A percentile compares a stretch with the other conserved stretches of the same genome.
phyloP scores from a whole-genome alignment of 495 filamentous ascomycete genomes.

The Lindgomyces ingoldianus region DNA sequence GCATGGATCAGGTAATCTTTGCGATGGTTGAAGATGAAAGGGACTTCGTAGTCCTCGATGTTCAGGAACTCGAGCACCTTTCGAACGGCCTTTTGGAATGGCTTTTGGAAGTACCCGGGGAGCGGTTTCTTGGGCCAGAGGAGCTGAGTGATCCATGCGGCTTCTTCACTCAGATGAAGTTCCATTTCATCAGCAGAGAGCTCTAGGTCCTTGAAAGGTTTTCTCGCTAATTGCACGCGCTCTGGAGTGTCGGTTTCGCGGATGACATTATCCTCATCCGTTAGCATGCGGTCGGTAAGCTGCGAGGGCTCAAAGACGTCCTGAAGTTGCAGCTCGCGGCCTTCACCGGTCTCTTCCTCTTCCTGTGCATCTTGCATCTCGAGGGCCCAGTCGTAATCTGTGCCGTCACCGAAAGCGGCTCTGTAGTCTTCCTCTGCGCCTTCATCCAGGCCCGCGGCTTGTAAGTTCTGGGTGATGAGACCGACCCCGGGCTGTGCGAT shows the following conservation, averaged over 20 bases:
- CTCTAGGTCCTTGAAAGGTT: constrained; percentile 76
- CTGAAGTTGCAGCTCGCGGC: constrained; percentile 78
- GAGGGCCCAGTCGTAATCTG: constrained; percentile 92
- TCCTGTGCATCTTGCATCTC: constrained; percentile 76
- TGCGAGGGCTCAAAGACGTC: constrained; percentile 98
- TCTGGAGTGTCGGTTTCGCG: constrained; percentile 86
- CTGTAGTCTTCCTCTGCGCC: constrained; percentile 93
- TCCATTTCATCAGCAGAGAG: constrained; percentile 68
- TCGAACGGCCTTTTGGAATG: constrained; percentile 81
- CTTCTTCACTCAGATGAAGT: constrained; percentile 71
- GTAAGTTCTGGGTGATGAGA: constrained; percentile 66
- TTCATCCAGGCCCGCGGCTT: constrained; percentile 78
- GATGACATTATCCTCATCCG: constrained; percentile 90
- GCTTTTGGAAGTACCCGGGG: constrained; percentile 66
- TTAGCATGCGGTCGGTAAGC: constrained; percentile 87
- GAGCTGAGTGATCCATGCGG: constrained; percentile 83
- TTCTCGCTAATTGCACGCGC: constrained; percentile 87
- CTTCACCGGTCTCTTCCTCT: constrained; percentile 68
- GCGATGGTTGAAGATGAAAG: constrained; percentile 96
- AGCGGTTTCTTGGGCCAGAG: constrained; percentile 84
- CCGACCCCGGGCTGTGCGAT: constrained; percentile 69
- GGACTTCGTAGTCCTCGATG: constrained; percentile 88
- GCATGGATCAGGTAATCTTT: constrained; percentile 97
- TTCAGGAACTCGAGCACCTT: constrained; percentile 96
- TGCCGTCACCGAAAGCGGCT: constrained; percentile 89